Base-by-base conservation (phyloP, 75 land plant genomes). In the Pinus albicaulis region DNA sequence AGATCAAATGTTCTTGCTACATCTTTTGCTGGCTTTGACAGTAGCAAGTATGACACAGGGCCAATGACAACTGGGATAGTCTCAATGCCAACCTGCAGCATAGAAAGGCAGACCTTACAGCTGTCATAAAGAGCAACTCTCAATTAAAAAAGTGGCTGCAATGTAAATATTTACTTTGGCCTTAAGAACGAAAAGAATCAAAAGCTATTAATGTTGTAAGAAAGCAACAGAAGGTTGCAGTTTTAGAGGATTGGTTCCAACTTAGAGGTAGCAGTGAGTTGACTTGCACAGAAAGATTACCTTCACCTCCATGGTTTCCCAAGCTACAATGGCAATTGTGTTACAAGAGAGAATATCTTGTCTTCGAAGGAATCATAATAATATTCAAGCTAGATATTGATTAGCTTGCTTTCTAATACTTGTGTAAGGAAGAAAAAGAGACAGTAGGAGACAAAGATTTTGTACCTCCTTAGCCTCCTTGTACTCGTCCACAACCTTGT, bases 11-110 rank as follows among this genome's bases (percentile, higher is more conserved):
- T 44, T 74, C 85, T 86, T 55, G 83, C 85, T 38, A 87, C 91
- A 71, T 86, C 88, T 80, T 89, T 92, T 3, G 83, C 86, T 57
- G 88, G 87, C 62, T 92, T 92, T 58, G 91, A 83, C 15, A 89
- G 80, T 75, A 84, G 79, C 80, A 92, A 71, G 73, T 89, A 92
- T 3, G 94, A 76, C 17, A 91, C 82, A 36, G 87, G 90, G 5
- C 90, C 90, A 19, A 89, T 72, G 57, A 89, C 79, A 23, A 89
- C 85, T 22, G 85, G 87, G 20, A 88, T 74, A 8, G 85, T 88
- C 8, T 88, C 77, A 34, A 85, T 73, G n/a, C 91, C 87, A 31
- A 85, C 77, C 91, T 38, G 83, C 75, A 66, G 14, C 17, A 74
- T 12, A 60, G 8, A 22, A 36, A 11, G 4, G 56, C 13, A 77